phyloP scores from a whole-genome alignment of 306 rosid genomes.

The Trifolium pratense region DNA sequence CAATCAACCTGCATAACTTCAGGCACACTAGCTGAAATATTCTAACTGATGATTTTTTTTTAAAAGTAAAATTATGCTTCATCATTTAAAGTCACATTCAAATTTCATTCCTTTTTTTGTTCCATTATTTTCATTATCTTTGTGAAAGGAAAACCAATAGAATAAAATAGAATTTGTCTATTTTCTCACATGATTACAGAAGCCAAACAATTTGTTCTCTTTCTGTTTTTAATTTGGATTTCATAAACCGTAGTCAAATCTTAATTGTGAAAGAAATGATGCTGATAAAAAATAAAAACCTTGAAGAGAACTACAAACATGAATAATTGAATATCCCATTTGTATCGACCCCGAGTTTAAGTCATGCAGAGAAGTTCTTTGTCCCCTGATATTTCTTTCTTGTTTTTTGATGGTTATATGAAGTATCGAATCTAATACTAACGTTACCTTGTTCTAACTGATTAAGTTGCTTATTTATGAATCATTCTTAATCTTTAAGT shows the following conservation, averaged over 20 bases:
- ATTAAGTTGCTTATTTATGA: constrained; percentile 27
- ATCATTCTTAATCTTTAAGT: constrained; percentile 29
- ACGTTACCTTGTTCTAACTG: constrained; percentile 19
- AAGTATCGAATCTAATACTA: constrained; percentile 24
- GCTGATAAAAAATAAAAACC: constrained; percentile 29
- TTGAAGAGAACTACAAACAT: constrained; percentile 24
- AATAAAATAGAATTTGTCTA: constrained; percentile 10
- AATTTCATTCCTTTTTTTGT: constrained; percentile 2
- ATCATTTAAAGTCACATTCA: constrained; percentile 21
- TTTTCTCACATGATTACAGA: constrained; percentile 25
- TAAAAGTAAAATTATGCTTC: neutral
- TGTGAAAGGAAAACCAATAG: neutral
- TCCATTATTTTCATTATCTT: constrained; percentile 20
- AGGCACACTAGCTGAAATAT: constrained; percentile 24
- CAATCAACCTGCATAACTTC: constrained; percentile 24
- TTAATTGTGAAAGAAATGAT: constrained; percentile 35
- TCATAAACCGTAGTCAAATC: constrained; percentile 6
- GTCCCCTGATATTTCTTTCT: constrained; percentile 18
- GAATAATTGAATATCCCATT: constrained; percentile 7
- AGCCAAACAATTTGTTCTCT: constrained; percentile 10
- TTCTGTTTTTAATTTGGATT: constrained; percentile 38
- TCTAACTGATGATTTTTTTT: constrained; percentile 35
- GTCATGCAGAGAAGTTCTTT: constrained; percentile 23
- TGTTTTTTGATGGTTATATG: constrained; percentile 14
- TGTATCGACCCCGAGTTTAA: neutral